Evolutionary conservation across 2,329 filamentous ascomycete species (phyloP), one percentile per base, ranked within the genome.

Genomic region (Onygenales sp.): DNA sequence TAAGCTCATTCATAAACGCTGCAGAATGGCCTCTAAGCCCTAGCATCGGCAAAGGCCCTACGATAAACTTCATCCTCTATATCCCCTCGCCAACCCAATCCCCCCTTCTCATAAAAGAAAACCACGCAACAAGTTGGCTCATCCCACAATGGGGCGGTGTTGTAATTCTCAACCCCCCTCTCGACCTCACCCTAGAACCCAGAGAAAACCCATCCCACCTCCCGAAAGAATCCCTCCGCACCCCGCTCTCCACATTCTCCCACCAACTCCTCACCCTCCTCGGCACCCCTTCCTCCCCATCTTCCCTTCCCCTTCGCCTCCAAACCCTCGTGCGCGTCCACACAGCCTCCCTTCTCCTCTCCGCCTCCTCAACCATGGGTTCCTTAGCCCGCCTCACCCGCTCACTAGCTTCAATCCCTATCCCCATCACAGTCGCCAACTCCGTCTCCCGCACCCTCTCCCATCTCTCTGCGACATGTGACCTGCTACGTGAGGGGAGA

Each of bases 11-110:
- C 65, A 90, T 98, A 70, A 98, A 98, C 64, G 91, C 92, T 2
- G 93, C 93, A 2, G 93, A 98, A 72, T 98, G 93, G 93, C 93
- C 93, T 0, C 73, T 98, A 2, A 95, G 87, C 57, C 92, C 92
- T 0, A 95, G 89, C 54, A 97, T 98, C 60, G 93, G 91, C 43
- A 84, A 83, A 14, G 92, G 92, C 0, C 93, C 93, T 1, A 98
- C 93, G 0, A 84, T 98, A 64, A 97, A 98, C 71, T 97, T 98
- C 66, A 84, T 97, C 54, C 78, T 97, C 32, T 98, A 93, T 64
- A 83, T 94, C 7, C 89, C 91, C 5, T 83, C 88, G 54, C 81
- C 86, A 55, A 72, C 72, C 6, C 78, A 83, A 56, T 78, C 78
- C 2, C 84, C 83, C 10, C 71, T 86, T 36, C 60, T 80, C 7